These are phyloP conservation scores for Stachybotrys elegans DNA, from an alignment of 2,329 filamentous ascomycete genomes.

Conservation along the genomic window DNA sequence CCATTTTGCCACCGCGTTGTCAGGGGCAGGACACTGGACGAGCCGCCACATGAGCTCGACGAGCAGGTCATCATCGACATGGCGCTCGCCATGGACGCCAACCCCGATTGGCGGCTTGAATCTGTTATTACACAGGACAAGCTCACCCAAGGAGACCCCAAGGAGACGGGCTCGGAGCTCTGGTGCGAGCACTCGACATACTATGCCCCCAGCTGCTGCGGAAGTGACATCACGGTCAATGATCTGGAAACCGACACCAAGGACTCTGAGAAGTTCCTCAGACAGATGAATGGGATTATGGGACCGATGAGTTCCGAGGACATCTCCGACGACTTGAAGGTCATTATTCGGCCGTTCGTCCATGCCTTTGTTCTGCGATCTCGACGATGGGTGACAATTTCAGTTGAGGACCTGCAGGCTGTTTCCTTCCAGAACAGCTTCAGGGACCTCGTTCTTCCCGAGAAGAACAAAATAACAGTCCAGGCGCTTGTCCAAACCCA, in stretches of 20 bases:
- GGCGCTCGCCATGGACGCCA: slow-evolving; percentile 2
- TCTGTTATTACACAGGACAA: background rate
- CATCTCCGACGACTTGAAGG: slow-evolving; percentile 4
- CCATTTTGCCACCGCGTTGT: background rate
- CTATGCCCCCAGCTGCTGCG: slow-evolving; percentile 3
- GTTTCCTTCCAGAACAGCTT: slow-evolving; percentile 11
- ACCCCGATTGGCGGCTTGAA: slow-evolving; percentile 2
- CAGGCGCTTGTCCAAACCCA: slow-evolving; percentile 12
- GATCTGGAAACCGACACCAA: background rate
- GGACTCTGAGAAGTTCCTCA: background rate
- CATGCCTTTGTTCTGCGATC: slow-evolving; percentile 9
- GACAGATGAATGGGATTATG: background rate
- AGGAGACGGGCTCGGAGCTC: background rate
- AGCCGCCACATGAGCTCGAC: slow-evolving; percentile 3
- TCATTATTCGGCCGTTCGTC: slow-evolving; percentile 6
- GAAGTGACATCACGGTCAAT: slow-evolving; percentile 3
- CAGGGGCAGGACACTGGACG: slow-evolving; percentile 2
- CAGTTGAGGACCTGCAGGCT: background rate
- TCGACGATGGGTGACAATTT: slow-evolving; percentile 9
- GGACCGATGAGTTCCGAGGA: slow-evolving; percentile 1
- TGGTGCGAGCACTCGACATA: background rate
- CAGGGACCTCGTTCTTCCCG: slow-evolving; percentile 9
- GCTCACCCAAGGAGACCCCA: background rate
- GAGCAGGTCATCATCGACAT: slow-evolving; percentile 7
- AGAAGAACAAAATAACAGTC: slow-evolving; percentile 8